A percentile compares a stretch with the other conserved stretches of the same genome.
phyloP scores from a whole-genome alignment of 148 eudicot species.

The Fagopyrum homotropicum region DNA sequence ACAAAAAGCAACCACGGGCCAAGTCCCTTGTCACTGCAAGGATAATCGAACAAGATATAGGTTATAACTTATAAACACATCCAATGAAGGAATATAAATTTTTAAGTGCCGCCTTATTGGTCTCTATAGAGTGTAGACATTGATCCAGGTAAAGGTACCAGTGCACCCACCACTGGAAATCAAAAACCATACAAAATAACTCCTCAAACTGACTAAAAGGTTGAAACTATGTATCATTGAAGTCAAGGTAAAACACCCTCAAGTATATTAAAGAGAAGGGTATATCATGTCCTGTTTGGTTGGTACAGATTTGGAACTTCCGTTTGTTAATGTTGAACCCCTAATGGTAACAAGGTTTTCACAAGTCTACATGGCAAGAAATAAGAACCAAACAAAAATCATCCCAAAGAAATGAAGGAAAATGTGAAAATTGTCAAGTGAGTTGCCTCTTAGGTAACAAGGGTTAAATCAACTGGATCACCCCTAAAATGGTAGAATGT shows the following conservation, averaged over 20 bases:
- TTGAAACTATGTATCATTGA: background rate
- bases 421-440: background rate
- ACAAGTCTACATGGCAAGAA: background rate
- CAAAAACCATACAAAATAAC: background rate
- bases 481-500: too few relatives aligned
- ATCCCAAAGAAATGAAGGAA: background rate
- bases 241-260: background rate
- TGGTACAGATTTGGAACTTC: background rate
- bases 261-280: background rate
- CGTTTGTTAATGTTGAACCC: background rate
- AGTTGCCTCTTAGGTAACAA: background rate
- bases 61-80: background rate
- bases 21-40: slow-evolving; percentile 23
- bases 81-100: too few relatives aligned
- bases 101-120: background rate
- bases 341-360: background rate
- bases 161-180: background rate
- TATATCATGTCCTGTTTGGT: background rate
- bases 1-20: slow-evolving; percentile 95
- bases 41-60: background rate
- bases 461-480: background rate
- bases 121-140: background rate
- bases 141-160: background rate
- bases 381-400: background rate
- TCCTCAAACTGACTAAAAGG: background rate